Base-by-base conservation (phyloP, 345 rosid species). In the thale cress (Arabidopsis thaliana) region DNA sequence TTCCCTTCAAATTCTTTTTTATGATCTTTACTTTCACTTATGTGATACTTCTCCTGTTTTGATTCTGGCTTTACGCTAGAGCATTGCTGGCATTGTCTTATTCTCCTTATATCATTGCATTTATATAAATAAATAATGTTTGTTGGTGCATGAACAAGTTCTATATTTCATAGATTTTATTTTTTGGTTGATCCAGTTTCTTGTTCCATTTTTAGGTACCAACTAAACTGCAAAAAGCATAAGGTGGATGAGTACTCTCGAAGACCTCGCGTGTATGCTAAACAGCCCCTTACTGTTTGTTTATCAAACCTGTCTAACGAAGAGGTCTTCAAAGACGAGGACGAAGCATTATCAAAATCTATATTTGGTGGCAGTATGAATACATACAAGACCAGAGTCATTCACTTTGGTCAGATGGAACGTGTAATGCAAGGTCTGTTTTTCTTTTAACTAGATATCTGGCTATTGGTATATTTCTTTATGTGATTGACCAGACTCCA, bases 291-390 rank as follows among this genome's bases (percentile, higher is more conserved):
- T 55, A 52, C 20, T 46, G 34, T 0, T 55, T 69, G 68, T 72
- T 87, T 95, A 38, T 79, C 81, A 2, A 85, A 75, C 62, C 44
- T 82, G 75, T 75, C 87, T 52, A 85, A 63, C 55, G 80, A 72
- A 50, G 98, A 86, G 75, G 93, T 89, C 62, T 79, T 86, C 75
- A 85, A 84, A 79, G 89, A 93, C 34, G 96, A 88, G 49, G 53
- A 59, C 13, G 81, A 65, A 73, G 77, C 77, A 50, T 83, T 95
- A 59, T 90, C 96, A 9, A 95, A 89, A 82, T 95, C 96, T 36
- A 79, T 92, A 68, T 49, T 87, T 13, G 86, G 90, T 78, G 99
- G 97, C 69, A 93, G 85, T 76, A 83, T 86, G 83, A 95, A 93
- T 75, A 81, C 77, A 44, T 82, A 78, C 89, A 95, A 93, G 88